Conservation (phyloP, 2,329 filamentous ascomycete genomes). For the Verticillium longisporum region DNA sequence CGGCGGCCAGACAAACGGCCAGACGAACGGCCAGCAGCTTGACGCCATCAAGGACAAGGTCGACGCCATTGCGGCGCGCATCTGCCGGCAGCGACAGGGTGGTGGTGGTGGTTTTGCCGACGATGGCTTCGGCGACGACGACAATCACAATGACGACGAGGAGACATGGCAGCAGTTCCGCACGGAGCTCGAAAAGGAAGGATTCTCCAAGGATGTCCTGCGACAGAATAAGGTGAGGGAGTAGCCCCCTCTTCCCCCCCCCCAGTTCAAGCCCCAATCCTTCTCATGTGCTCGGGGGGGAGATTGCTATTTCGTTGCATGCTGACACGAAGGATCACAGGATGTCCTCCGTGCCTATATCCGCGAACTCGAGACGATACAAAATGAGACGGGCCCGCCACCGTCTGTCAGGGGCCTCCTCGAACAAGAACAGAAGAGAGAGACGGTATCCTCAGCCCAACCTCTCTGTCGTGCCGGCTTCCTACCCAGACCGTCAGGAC, state of each 20-base stretch:
- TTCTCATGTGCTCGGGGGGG: too few species aligned
- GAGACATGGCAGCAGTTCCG: conserved; percentile 54
- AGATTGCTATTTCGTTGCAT: too few species aligned
- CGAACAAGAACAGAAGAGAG: conserved; percentile 23
- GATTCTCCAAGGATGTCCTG: conserved; percentile 48
- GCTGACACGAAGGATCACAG: conserved; percentile 26
- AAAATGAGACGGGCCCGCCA: conserved; percentile 32
- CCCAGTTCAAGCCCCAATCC: background rate
- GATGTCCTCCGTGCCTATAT: conserved; percentile 55
- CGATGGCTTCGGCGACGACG: conserved; percentile 25
- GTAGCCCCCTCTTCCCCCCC: too few species aligned
- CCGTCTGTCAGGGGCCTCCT: conserved; percentile 48
- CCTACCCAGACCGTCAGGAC: conserved; percentile 8
- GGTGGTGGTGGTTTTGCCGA: conserved; percentile 10
- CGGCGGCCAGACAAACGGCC: conserved; percentile 14
- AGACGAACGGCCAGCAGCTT: conserved; percentile 16
- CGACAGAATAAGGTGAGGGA: conserved; percentile 48
- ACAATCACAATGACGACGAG: conserved; percentile 17
- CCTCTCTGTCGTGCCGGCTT: conserved; percentile 5
- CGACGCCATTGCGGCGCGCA: conserved; percentile 45
- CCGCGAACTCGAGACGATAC: conserved; percentile 45
- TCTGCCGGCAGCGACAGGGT: conserved; percentile 32
- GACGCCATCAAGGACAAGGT: conserved; percentile 55
- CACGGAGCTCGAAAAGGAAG: conserved; percentile 49
- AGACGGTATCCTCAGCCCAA: conserved; percentile 12